Percentiles rank a stretch among this genome's conserved stretches.
Evolutionary conservation across 805 yeast species (phyloP).

Genomic region (Sungouiella thailandica): DNA sequence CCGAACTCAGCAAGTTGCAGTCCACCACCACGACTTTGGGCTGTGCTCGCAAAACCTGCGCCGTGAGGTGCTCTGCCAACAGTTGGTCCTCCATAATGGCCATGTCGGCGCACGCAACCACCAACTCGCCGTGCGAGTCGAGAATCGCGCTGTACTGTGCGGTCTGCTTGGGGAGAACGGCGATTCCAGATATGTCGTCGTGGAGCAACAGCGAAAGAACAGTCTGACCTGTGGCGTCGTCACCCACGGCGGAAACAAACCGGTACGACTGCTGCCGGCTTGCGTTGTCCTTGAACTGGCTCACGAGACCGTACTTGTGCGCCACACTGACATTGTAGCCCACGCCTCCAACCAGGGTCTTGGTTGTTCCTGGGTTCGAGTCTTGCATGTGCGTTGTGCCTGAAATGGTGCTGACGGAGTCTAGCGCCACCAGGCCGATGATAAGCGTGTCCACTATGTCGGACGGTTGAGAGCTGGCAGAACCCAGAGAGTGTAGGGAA

Average conservation of each 20-base stretch:
- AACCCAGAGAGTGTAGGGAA: too few species aligned
- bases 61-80: constrained; percentile 36
- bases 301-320: constrained; percentile 28
- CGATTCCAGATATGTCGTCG: constrained; percentile 36
- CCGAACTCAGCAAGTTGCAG: constrained; percentile 53
- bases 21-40: constrained; percentile 60
- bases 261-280: constrained; percentile 22
- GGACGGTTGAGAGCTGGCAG: too few species aligned
- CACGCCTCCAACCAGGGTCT: constrained; percentile 73
- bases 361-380: constrained; percentile 66
- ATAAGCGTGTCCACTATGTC: constrained; percentile 34
- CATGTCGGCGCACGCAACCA: constrained; percentile 86
- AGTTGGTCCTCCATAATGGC: constrained; percentile 49
- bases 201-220: constrained; percentile 26
- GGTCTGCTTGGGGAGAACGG: constrained; percentile 30
- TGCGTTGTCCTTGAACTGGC: constrained; percentile 4
- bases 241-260: constrained; percentile 57
- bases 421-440: constrained; percentile 76
- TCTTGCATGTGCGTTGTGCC: constrained; percentile 37
- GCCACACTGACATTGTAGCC: constrained; percentile 78
- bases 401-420: constrained; percentile 52
- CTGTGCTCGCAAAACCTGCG: constrained; percentile 12
- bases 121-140: constrained; percentile 53
- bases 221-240: constrained; percentile 49
- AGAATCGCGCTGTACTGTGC: constrained; percentile 76